These are phyloP conservation scores for Moesziomyces sp. DNA, from an alignment of 1,284 basidiomycete genomes.

Conservation along the genomic window DNA sequence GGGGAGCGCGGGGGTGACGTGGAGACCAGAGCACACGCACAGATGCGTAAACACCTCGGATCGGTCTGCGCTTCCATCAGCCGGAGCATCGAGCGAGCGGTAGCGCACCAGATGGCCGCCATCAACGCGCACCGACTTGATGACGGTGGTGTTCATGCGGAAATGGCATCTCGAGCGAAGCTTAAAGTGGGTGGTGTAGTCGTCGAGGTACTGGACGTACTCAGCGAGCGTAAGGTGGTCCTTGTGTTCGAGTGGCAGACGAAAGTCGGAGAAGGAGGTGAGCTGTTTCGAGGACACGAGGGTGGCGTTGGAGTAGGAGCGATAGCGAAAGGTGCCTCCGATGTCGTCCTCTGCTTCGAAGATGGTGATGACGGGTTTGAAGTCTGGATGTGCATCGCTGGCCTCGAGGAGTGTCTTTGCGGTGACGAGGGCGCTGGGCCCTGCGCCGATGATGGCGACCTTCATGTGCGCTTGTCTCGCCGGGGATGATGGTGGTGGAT, in stretches of 20 bases:
- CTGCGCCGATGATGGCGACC: conserved; percentile 66
- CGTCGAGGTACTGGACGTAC: conserved; percentile 74
- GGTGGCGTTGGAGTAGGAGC: conserved; percentile 72
- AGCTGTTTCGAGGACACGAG: conserved; percentile 75
- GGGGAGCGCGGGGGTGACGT: conserved; percentile 51
- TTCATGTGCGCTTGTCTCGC: conserved; percentile 15
- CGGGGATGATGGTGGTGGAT: background rate
- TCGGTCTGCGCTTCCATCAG: conserved; percentile 2
- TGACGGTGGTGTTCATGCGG: conserved; percentile 36
- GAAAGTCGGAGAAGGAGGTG: conserved; percentile 76
- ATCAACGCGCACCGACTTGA: conserved; percentile 40
- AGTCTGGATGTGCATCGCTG: conserved; percentile 30
- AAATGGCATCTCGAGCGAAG: conserved; percentile 64
- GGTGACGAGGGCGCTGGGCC: conserved; percentile 74
- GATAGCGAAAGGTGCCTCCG: conserved; percentile 74
- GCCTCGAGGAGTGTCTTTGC: conserved; percentile 72
- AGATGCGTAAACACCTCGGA: conserved; percentile 49
- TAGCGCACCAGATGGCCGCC: conserved; percentile 35
- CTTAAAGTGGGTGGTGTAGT: conserved; percentile 72
- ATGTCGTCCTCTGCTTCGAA: conserved; percentile 74
- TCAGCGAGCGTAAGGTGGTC: conserved; percentile 75
- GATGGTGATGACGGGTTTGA: conserved; percentile 71
- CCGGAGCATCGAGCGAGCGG: background rate
- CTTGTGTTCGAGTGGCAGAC: conserved; percentile 71
- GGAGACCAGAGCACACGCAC: conserved; percentile 55